These are phyloP conservation scores for Naganishia sp. DNA, from an alignment of 1,284 basidiomycete species.

Conservation along the genomic window DNA sequence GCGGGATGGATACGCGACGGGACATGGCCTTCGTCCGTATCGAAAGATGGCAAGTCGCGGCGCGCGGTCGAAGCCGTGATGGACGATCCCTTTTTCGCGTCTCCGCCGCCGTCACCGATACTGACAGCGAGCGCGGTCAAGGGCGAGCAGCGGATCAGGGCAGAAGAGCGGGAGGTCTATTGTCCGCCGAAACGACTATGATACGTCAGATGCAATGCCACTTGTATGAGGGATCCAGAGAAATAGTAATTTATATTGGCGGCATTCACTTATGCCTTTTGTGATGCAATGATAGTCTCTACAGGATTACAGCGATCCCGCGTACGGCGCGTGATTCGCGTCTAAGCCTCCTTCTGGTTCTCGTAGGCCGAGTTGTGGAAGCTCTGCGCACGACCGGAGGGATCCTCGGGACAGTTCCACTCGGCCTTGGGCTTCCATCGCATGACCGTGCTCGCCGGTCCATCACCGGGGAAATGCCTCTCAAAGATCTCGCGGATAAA, in stretches of 20 bases:
- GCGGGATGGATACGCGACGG: constrained; percentile 52
- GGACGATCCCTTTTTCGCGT: constrained; percentile 32
- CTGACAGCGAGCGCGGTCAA: background rate
- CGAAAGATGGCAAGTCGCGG: constrained; percentile 24
- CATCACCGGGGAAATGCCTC: constrained; percentile 75
- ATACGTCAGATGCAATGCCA: background rate
- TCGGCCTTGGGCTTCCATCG: constrained; percentile 91
- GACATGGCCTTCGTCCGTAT: constrained; percentile 45
- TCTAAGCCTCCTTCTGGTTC: constrained; percentile 5
- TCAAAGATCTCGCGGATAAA: constrained; percentile 94
- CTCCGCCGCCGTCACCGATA: constrained; percentile 20
- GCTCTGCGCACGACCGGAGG: constrained; percentile 72
- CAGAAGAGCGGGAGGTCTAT: constrained; percentile 10
- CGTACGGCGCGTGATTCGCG: background rate
- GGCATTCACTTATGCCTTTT: constrained; percentile 25
- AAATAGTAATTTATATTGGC: too few species aligned
- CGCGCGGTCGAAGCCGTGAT: constrained; percentile 13
- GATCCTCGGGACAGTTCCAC: constrained; percentile 87
- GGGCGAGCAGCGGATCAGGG: background rate
- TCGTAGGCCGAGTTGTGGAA: constrained; percentile 28
- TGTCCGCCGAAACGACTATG: constrained; percentile 10
- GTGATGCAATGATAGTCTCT: constrained; percentile 8
- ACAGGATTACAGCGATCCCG: background rate
- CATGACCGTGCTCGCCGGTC: constrained; percentile 90
- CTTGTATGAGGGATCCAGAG: background rate